Conservation (phyloP, 495 filamentous ascomycete species). For the Penicillium maclennaniae region DNA sequence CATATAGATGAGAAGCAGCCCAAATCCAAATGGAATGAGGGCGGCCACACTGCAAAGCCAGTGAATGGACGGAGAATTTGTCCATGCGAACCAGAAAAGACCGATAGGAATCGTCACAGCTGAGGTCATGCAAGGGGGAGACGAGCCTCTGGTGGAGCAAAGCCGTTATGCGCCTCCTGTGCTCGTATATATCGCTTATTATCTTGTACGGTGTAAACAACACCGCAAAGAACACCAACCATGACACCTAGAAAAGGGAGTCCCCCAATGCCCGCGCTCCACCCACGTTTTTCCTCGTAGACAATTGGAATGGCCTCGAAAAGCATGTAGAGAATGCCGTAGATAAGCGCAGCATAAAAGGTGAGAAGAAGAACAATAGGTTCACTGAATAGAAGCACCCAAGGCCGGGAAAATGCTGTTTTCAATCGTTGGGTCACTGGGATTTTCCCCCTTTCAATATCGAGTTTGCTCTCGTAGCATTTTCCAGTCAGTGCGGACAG, state of each 20-base stretch:
- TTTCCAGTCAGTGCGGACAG: constrained; percentile 43
- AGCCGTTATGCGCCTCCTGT: background rate
- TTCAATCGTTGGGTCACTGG: constrained; percentile 13
- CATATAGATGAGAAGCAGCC: constrained; percentile 58
- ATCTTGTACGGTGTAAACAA: constrained; percentile 19
- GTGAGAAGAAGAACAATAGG: constrained; percentile 37
- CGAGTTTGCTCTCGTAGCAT: constrained; percentile 33
- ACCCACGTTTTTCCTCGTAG: constrained; percentile 61
- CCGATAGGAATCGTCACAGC: constrained; percentile 21
- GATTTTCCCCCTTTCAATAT: constrained; percentile 10
- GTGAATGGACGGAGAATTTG: constrained; percentile 54
- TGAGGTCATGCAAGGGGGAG: constrained; percentile 17
- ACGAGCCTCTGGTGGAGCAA: constrained; percentile 13
- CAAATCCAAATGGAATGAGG: constrained; percentile 56
- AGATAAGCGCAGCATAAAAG: constrained; percentile 60
- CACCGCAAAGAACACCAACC: constrained; percentile 60
- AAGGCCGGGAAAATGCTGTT: constrained; percentile 22
- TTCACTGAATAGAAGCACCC: constrained; percentile 18
- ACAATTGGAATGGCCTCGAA: constrained; percentile 67
- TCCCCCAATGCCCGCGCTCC: constrained; percentile 57
- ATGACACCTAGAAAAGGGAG: constrained; percentile 68
- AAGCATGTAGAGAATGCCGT: constrained; percentile 65
- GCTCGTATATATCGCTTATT: constrained; percentile 17
- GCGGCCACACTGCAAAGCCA: constrained; percentile 53
- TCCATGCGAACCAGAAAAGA: constrained; percentile 55